Evolutionary conservation across 306 rosid genomes (phyloP).

Genomic region (Rosa chinensis): DNA sequence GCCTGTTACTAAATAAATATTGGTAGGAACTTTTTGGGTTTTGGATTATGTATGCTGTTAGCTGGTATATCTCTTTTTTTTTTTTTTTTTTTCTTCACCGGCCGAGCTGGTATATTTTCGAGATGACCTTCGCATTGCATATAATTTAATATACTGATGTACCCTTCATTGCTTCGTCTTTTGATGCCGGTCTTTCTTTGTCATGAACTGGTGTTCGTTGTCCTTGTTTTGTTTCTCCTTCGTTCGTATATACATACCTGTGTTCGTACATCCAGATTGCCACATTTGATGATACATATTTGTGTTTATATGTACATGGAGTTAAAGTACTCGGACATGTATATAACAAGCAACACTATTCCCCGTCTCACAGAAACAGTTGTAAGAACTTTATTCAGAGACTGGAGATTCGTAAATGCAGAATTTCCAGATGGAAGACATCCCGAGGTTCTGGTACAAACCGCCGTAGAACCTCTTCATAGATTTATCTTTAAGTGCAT

Average conservation of each 20-base stretch:
- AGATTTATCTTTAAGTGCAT: no score
- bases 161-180: slow-evolving; percentile 14
- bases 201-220: not conserved
- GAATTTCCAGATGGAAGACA: no score
- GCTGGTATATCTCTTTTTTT: slow-evolving; percentile 15
- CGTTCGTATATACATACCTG: not conserved
- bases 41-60: slow-evolving; percentile 36
- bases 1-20: slow-evolving; percentile 40
- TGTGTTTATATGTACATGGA: no score
- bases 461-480: no score
- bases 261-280: not conserved
- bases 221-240: not conserved
- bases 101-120: slow-evolving; percentile 30
- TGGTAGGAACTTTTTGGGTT: slow-evolving; percentile 40
- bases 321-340: not conserved
- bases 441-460: no score
- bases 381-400: no score
- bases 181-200: slow-evolving; percentile 2
- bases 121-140: slow-evolving; percentile 36
- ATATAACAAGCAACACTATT: not conserved
- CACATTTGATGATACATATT: not conserved
- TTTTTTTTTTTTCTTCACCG: not conserved
- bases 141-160: slow-evolving; percentile 46
- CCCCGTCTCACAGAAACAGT: not conserved
- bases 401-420: no score